Evolutionary conservation across 2,329 filamentous ascomycete species (phyloP).

Genomic region (Hymenotorrendiella dingleyae): DNA sequence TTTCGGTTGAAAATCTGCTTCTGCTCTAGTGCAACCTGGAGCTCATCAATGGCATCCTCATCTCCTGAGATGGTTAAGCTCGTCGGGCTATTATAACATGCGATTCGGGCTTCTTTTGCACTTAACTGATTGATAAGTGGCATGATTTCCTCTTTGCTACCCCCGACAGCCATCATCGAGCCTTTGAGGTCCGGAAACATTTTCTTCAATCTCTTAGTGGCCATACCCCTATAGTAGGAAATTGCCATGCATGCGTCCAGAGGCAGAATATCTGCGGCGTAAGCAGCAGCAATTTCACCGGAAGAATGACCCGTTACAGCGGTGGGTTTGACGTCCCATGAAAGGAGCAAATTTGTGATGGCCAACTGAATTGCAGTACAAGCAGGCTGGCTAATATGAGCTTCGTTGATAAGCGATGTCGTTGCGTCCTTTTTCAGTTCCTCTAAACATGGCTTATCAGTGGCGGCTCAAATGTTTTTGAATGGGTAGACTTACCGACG

Average conservation of each 20-base stretch:
- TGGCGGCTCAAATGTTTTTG: background rate
- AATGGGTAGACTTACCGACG: slow-evolving; percentile 12
- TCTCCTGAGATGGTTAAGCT: slow-evolving; percentile 27
- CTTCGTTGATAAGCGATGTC: slow-evolving; percentile 15
- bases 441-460: slow-evolving; percentile 8
- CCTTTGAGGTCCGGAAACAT: slow-evolving; percentile 10
- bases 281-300: slow-evolving; percentile 45
- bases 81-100: slow-evolving; percentile 27
- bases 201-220: slow-evolving; percentile 12
- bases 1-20: slow-evolving; percentile 12
- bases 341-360: slow-evolving; percentile 38
- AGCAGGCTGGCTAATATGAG: slow-evolving; percentile 35
- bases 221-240: slow-evolving; percentile 37
- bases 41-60: slow-evolving; percentile 12
- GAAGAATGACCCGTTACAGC: slow-evolving; percentile 39
- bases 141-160: slow-evolving; percentile 11
- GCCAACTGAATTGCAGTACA: slow-evolving; percentile 44
- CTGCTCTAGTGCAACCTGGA: slow-evolving; percentile 16
- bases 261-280: slow-evolving; percentile 33
- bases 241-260: slow-evolving; percentile 34
- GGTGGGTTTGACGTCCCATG: slow-evolving; percentile 35
- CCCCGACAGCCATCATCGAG: slow-evolving; percentile 15
- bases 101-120: slow-evolving; percentile 14
- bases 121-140: slow-evolving; percentile 6
- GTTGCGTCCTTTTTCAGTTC: slow-evolving; percentile 21